These are phyloP conservation scores for Aspergillus amoenus DNA, from an alignment of 2,329 filamentous ascomycete genomes.

Conservation along the genomic window DNA sequence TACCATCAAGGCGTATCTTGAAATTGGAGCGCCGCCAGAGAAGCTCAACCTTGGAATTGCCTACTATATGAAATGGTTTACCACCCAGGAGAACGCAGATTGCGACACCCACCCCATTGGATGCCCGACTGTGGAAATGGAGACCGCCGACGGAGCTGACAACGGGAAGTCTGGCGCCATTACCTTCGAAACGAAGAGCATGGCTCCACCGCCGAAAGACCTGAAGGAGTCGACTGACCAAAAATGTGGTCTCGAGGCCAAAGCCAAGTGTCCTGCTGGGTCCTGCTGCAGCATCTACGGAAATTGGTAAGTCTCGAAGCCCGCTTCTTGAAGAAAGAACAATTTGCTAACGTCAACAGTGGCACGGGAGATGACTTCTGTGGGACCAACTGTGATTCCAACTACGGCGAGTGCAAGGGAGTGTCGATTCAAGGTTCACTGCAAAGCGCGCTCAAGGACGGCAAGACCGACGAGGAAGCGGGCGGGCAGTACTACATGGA, in stretches of 20 bases:
- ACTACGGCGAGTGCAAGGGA: conserved; percentile 45
- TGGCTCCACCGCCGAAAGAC: conserved; percentile 23
- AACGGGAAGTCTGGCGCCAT: conserved; percentile 52
- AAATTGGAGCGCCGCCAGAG: conserved; percentile 53
- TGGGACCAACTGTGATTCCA: conserved; percentile 35
- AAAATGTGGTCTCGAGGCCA: conserved; percentile 29
- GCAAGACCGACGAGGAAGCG: conserved; percentile 55
- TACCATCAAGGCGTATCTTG: conserved; percentile 59
- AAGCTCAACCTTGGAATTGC: conserved; percentile 67
- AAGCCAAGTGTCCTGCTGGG: conserved; percentile 30
- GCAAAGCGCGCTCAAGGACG: conserved; percentile 52
- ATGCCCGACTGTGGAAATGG: conserved; percentile 60
- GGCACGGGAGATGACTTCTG: conserved; percentile 34
- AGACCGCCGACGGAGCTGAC: conserved; percentile 61
- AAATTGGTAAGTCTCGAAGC: conserved; percentile 29
- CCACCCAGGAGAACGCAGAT: conserved; percentile 49
- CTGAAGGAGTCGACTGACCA: conserved; percentile 29
- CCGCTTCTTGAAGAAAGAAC: background rate
- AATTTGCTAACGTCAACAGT: conserved; percentile 23
- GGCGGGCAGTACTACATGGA: conserved; percentile 73
- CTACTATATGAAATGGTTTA: conserved; percentile 70
- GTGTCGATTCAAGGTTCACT: conserved; percentile 59
- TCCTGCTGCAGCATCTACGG: conserved; percentile 39
- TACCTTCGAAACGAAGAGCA: conserved; percentile 48
- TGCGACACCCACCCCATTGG: conserved; percentile 53